Evolutionary conservation across 495 filamentous ascomycete species (phyloP), one percentile per base, ranked within the genome.

Genomic region (Trichoderma parareesei): DNA sequence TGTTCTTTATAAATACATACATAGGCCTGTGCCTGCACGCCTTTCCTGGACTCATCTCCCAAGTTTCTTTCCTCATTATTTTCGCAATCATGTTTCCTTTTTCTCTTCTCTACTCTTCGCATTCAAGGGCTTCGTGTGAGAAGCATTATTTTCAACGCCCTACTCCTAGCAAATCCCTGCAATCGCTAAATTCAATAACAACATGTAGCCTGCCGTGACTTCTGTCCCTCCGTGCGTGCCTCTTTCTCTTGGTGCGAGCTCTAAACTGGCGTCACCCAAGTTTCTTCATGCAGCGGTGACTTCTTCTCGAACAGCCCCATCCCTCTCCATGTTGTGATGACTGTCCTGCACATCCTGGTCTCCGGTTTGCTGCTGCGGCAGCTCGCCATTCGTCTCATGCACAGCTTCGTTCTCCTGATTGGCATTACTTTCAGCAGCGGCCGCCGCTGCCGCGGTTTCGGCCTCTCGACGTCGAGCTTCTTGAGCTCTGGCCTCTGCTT

Each of bases 401-500:
- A 16, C 53, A n/a, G 20, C 2, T 16, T 57, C 53, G 20, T 14
- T n/a, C 2, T 37, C 53, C 9, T 13, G 20, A 11, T 57, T 35
- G 37, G 53, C 53, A 10, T 8, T 37, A 4, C 14, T 35, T 10
- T 57, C 27, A 7, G 53, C 53, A 5, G 27, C 27, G 53, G 53
- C 33, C 9, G 10, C 53, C 2, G 70, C 72, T 18, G 74, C 74
- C 10, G 76, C 81, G 9, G 74, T 77, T 63, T 81, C 81, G 62
- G 77, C 78, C n/a, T 71, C 75, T 60, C 81, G 72, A 57, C 74
- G 75, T 66, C 79, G 70, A 67, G 79, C 75, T 43, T 79, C 81
- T 69, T 84, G 77, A 57, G 80, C 79, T 38, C 79, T 81, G 68
- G 86, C 86, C 8, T 85, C 84, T 4, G 81, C 84, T 69, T 89